These are phyloP conservation scores for Mortierella sp. DNA, from an alignment of 371 early-diverging fungal species.

Conservation along the genomic window DNA sequence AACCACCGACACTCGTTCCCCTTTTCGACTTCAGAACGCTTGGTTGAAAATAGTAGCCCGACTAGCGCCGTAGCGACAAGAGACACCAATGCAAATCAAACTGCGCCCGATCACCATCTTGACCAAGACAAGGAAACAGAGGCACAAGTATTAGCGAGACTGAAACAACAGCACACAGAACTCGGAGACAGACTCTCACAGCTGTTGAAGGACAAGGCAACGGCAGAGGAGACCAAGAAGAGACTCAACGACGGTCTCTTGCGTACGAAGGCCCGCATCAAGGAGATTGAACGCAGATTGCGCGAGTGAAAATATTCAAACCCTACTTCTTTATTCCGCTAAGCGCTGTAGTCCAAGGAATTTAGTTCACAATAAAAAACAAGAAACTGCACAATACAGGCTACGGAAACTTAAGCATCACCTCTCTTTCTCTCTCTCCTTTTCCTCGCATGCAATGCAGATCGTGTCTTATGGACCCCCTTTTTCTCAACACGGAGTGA, in stretches of 20 bases:
- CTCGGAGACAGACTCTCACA: slow-evolving; percentile 28
- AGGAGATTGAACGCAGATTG: slow-evolving; percentile 26
- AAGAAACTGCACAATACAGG: too few relatives aligned
- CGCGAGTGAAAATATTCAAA: slow-evolving; percentile 8
- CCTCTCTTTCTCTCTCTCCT: too few relatives aligned
- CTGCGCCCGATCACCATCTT: background rate
- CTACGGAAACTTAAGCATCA: too few relatives aligned
- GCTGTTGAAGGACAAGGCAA: slow-evolving; percentile 32
- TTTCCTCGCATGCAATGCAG: too few relatives aligned
- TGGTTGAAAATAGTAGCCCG: too few relatives aligned
- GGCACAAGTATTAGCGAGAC: background rate
- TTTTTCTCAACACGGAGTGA: too few relatives aligned
- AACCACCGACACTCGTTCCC: background rate
- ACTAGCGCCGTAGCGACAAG: too few relatives aligned
- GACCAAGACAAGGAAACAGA: slow-evolving; percentile 5
- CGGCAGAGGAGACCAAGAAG: slow-evolving; percentile 37
- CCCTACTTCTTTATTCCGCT: too few relatives aligned
- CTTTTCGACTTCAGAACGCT: too few relatives aligned
- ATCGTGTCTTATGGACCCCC: too few relatives aligned
- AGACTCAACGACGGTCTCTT: slow-evolving; percentile 19
- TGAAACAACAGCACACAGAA: slow-evolving; percentile 17
- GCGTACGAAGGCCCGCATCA: slow-evolving; percentile 32
- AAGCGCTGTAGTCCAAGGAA: background rate
- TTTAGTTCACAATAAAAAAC: background rate
- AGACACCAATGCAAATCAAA: background rate